Conservation (phyloP, 2,329 filamentous ascomycete species). For the Xylariaceae sp. region DNA sequence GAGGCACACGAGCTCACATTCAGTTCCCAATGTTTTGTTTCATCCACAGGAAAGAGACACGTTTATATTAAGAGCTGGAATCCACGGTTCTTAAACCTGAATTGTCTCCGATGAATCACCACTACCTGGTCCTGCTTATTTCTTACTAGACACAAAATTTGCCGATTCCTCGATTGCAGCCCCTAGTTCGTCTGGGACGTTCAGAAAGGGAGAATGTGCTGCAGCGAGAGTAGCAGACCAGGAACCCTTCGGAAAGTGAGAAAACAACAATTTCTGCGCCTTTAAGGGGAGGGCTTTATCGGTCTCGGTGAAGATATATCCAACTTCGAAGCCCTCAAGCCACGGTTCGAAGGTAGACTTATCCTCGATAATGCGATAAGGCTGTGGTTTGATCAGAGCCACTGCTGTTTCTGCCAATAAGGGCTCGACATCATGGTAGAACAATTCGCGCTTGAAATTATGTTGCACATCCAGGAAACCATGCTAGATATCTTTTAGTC, state of each 20-base stretch:
- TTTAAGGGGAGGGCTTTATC: conserved; percentile 3
- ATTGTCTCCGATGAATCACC: too few relatives aligned
- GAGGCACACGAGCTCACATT: too few relatives aligned
- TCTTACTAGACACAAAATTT: neutral
- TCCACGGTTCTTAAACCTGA: too few relatives aligned
- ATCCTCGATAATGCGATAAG: neutral
- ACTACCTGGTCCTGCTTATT: too few relatives aligned
- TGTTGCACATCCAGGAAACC: too few relatives aligned
- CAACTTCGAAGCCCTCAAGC: conserved; percentile 11
- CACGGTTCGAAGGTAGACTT: conserved; percentile 7
- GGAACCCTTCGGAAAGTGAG: conserved; percentile 8
- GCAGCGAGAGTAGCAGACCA: conserved; percentile 9
- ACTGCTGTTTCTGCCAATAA: conserved; percentile 3
- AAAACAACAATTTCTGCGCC: conserved; percentile 5
- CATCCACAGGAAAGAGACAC: too few relatives aligned
- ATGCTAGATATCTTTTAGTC: too few relatives aligned
- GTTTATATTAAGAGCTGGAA: too few relatives aligned
- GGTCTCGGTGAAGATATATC: conserved; percentile 12
- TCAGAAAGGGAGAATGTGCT: conserved; percentile 13
- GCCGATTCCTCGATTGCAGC: conserved; percentile 2
- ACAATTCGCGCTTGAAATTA: neutral
- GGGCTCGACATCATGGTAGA: conserved; percentile 11
- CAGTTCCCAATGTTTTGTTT: too few relatives aligned
- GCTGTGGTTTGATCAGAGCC: conserved; percentile 1
- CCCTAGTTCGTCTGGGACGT: conserved; percentile 1